Evolutionary conservation across 768 basidiomycete species (phyloP), one percentile per base, ranked within the genome.

Genomic region (Lentinula edodes): DNA sequence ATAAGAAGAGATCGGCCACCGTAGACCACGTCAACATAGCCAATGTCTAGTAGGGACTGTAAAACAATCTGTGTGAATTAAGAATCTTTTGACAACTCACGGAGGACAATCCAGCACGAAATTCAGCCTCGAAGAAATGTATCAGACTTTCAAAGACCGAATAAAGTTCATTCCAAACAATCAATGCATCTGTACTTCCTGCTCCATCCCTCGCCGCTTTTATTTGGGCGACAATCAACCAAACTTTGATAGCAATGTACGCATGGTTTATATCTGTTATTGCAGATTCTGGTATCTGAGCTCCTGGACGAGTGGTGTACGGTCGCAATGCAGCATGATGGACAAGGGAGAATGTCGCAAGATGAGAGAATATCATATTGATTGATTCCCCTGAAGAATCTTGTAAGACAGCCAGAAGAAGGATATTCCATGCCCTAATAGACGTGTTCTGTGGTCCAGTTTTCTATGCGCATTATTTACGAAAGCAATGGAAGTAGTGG

Each of bases 81-180:
- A 32, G 51, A 58, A 48, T 41, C 60, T 61, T 48, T 46, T 42
- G n/a, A 60, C n/a, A 53, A 70, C 77, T 64, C 66, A 83, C 80
- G 61, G 74, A 69, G 62, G 74, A 74, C 62, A 73, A 69, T 34
- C 79, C 79, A 38, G 74, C 72, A 55, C 76, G 76, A 15, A 73
- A 72, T 60, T 85, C 84, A 3, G 65, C 69, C 64, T 85, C 83
- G 42, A 88, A 75, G 1, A 78, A 74, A 43, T 73, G 67, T 13
- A 86, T 67, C 39, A 89, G 74, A 12, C 71, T 71, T 64, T 86
- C 86, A 60, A 89, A 89, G 1, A 86, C 80, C 1, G 88, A 83
- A 89, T 89, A 92, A 7, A 92, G 69, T 66, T 89, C 86, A 66
- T 89, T 90, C 90, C 90, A 92, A 9, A 90, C 77, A 45, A 71